A percentile compares a stretch with the other conserved stretches of the same genome.
phyloP scores from a whole-genome alignment of 2,329 filamentous ascomycete genomes.

The Scedosporium aurantiacum region DNA sequence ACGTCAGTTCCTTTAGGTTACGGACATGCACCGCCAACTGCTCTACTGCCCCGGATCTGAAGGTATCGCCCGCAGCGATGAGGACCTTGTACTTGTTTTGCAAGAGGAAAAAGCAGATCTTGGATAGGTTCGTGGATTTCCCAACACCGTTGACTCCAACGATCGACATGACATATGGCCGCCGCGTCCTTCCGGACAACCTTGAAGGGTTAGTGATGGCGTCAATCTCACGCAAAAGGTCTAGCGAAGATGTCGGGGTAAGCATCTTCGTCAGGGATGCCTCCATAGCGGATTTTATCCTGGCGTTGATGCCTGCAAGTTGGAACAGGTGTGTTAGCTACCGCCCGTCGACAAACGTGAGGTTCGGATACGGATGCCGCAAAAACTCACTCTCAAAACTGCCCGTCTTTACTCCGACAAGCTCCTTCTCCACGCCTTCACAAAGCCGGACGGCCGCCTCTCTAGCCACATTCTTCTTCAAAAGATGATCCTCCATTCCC shows the following conservation, averaged over 20 bases:
- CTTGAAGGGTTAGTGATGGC: constrained; percentile 57
- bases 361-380: neutral
- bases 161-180: constrained; percentile 95
- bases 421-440: constrained; percentile 79
- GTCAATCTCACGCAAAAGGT: constrained; percentile 88
- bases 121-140: constrained; percentile 94
- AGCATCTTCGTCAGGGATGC: constrained; percentile 89
- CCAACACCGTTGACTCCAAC: constrained; percentile 97
- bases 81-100: constrained; percentile 96
- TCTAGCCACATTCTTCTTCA: constrained; percentile 91
- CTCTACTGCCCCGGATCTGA: constrained; percentile 93
- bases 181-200: constrained; percentile 49
- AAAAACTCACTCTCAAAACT: constrained; percentile 61
- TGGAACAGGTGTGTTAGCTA: neutral
- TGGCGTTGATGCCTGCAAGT: constrained; percentile 56
- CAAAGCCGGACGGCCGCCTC: constrained; percentile 88
- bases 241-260: constrained; percentile 87
- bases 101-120: constrained; percentile 94
- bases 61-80: constrained; percentile 90
- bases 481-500: constrained; percentile 87
- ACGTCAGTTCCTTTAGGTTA: constrained; percentile 80
- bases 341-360: neutral
- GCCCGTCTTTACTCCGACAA: constrained; percentile 82
- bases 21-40: constrained; percentile 91
- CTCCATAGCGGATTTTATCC: constrained; percentile 79